Conservation (phyloP, 2,329 filamentous ascomycete genomes). For the Dactylellina cionopaga region DNA sequence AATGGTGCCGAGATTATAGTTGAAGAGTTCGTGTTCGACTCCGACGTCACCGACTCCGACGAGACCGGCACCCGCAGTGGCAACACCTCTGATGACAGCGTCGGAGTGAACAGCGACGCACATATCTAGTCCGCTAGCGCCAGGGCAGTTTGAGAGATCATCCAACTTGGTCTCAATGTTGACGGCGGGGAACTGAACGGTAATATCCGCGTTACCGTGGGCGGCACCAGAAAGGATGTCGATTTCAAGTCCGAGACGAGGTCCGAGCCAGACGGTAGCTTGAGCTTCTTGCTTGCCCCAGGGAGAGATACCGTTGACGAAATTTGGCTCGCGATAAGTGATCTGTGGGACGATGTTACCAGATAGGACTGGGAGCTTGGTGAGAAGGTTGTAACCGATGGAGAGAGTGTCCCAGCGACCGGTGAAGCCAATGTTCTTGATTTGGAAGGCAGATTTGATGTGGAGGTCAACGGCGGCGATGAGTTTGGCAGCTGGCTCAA, state of each 20-base stretch:
- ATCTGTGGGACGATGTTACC: slow-evolving; percentile 17
- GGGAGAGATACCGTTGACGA: slow-evolving; percentile 9
- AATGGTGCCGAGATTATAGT: slow-evolving; percentile 18
- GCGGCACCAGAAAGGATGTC: slow-evolving; percentile 11
- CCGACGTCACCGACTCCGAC: slow-evolving; percentile 6
- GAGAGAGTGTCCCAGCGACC: slow-evolving; percentile 19
- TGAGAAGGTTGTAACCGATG: slow-evolving; percentile 31
- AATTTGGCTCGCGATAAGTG: neutral
- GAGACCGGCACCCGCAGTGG: slow-evolving; percentile 8
- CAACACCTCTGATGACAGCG: slow-evolving; percentile 10
- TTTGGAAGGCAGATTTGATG: slow-evolving; percentile 37
- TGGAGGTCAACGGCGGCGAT: slow-evolving; percentile 12
- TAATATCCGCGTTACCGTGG: slow-evolving; percentile 9
- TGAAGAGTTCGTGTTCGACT: slow-evolving; percentile 31
- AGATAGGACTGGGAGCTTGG: slow-evolving; percentile 19
- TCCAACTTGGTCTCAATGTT: slow-evolving; percentile 6
- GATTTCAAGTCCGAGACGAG: slow-evolving; percentile 14
- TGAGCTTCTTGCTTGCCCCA: slow-evolving; percentile 18
- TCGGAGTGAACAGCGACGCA: slow-evolving; percentile 18
- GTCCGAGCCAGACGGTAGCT: slow-evolving; percentile 23
- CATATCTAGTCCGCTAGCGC: slow-evolving; percentile 10
- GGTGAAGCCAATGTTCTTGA: slow-evolving; percentile 6
- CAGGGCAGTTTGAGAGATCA: slow-evolving; percentile 1
- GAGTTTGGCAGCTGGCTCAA: slow-evolving; percentile 6
- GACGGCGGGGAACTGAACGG: slow-evolving; percentile 20